Evolutionary conservation across 2,329 filamentous ascomycete species (phyloP), one percentile per base, ranked within the genome.

Genomic region (Colletotrichum sp.): DNA sequence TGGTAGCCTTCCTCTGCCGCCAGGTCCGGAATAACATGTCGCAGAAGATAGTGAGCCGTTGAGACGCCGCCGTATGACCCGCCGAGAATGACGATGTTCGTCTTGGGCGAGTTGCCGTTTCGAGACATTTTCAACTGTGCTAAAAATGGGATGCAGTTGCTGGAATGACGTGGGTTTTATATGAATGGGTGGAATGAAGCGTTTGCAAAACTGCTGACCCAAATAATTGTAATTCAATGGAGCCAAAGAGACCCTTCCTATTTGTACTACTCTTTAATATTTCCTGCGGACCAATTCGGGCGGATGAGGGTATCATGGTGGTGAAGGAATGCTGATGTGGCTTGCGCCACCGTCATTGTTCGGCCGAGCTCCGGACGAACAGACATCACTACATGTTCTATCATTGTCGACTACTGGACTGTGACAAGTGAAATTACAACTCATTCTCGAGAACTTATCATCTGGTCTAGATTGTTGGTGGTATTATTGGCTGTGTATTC

Each of bases 61-160:
- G 87, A 88, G 6, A 90, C 71, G 28, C 90, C 90, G 13, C 81
- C 89, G 76, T 89, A 91, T 12, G 89, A 90, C 24, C 86, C 89
- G 28, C 90, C 90, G 3, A 92, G 81, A 26, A 92, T 84, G 76
- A 91, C 81, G 72, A 91, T 88, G 72, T 84, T 86, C 49, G 84
- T 85, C 32, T 34, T 34, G 32, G 0, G 34, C 86, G 2, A 1
- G 12, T 1, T 32, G 12, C 32, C 1, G 32, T 32, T 26, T 28
- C 0, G 21, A 6, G 55, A 16, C 55, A 59, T 57, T 6, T 2
- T 55, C 18, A 55, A 1, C 21, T 52, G 15, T 1, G 34, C 34
- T 15, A 16, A 15, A 8, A 28, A 28, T 2, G 28, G 7, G 28
- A 8, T 16, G 34, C 15, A 36, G 15, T 16, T 52, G 49, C 12